A percentile compares a stretch with the other conserved stretches of the same genome.
Evolutionary conservation across 1,139 yeast genomes (phyloP).

Genomic region (Candida labiduridarum): DNA sequence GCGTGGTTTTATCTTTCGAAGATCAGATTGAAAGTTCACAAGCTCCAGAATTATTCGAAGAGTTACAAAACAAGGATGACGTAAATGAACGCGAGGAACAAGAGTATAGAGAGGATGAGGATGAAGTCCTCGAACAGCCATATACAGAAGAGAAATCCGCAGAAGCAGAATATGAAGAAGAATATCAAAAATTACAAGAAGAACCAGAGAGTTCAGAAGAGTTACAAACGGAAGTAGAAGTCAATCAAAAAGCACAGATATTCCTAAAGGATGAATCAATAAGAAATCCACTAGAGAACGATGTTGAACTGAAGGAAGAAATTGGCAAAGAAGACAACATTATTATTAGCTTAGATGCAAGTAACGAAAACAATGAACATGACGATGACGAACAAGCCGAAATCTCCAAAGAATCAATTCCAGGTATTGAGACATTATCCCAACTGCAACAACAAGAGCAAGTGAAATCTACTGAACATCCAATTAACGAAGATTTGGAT

Average conservation of each 20-base stretch:
- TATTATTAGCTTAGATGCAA: not conserved
- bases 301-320: not conserved
- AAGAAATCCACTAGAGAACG: not conserved
- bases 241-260: too few relatives aligned
- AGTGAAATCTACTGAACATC: not conserved
- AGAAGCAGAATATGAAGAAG: too few relatives aligned
- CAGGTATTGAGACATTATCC: not conserved
- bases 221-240: too few relatives aligned
- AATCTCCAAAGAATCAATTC: not conserved
- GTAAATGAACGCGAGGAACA: not conserved
- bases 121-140: too few relatives aligned
- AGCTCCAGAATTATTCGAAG: not conserved
- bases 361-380: not conserved
- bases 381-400: slow-evolving; percentile 29
- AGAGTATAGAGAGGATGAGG: not conserved
- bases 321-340: not conserved
- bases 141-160: too few relatives aligned
- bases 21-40: not conserved
- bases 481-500: slow-evolving; percentile 8
- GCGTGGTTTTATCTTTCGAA: slow-evolving; percentile 5
- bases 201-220: too few relatives aligned
- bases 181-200: too few relatives aligned
- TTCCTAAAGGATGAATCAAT: too few relatives aligned
- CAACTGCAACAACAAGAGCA: not conserved
- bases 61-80: not conserved